Evolutionary conservation across 176 grass and related monocot genomes (phyloP).

Genomic region (Guadua angustifolia): DNA sequence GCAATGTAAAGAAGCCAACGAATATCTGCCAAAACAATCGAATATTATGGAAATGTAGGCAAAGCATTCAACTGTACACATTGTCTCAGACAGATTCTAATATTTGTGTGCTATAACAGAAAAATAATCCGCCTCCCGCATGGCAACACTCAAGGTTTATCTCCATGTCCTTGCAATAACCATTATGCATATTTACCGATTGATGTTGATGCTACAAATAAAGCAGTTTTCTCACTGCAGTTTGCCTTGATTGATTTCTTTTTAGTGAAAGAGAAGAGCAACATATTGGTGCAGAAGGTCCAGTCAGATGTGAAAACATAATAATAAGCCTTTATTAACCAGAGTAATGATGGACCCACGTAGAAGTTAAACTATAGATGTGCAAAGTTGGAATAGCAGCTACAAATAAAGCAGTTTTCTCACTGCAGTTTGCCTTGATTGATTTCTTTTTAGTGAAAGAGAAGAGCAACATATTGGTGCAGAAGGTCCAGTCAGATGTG

Average conservation of each 20-base stretch:
- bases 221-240: not conserved
- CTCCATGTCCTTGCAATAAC: not conserved
- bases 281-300: not conserved
- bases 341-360: not conserved
- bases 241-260: not conserved
- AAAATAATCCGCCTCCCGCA: not conserved
- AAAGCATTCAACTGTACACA: conserved; percentile 19
- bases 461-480: not conserved
- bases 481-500: not conserved
- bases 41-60: conserved; percentile 27
- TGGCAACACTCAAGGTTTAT: conserved; percentile 21
- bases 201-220: conserved; percentile 20
- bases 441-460: not conserved
- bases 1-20: not conserved
- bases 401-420: not conserved
- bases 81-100: not conserved
- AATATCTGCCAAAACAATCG: conserved; percentile 17
- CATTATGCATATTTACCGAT: not conserved
- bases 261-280: not conserved
- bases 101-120: not conserved
- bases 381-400: not conserved
- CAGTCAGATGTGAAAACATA: not conserved
- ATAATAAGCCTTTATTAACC: not conserved
- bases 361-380: conserved; percentile 15
- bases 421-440: conserved; percentile 3